Conservation (phyloP, 2,329 filamentous ascomycete species). For the Knufia fluminis region DNA sequence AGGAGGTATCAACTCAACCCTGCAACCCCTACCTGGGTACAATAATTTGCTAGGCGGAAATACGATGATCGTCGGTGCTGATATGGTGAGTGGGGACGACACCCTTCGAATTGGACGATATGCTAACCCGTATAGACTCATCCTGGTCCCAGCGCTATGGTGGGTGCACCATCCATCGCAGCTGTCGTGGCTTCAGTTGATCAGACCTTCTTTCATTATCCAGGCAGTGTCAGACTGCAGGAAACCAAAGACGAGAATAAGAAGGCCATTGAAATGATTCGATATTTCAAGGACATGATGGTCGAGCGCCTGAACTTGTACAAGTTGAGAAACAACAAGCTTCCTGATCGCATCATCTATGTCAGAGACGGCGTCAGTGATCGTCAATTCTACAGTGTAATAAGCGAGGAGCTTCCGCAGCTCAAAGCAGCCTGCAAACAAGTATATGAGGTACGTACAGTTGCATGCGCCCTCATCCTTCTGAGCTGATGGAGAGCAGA, state of each 20-base stretch:
- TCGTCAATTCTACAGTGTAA: constrained; percentile 63
- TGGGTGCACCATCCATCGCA: constrained; percentile 58
- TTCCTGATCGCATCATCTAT: constrained; percentile 67
- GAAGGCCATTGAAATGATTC: constrained; percentile 57
- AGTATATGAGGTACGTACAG: neutral
- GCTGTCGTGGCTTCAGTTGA: constrained; percentile 71
- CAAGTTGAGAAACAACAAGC: constrained; percentile 25
- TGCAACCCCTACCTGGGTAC: neutral
- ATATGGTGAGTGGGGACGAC: constrained; percentile 47
- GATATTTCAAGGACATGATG: constrained; percentile 53
- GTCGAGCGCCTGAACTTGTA: constrained; percentile 56
- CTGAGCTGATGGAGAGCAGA: neutral
- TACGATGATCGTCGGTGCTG: constrained; percentile 79
- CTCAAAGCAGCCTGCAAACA: constrained; percentile 46
- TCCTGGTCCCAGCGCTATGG: constrained; percentile 56
- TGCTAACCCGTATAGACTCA: constrained; percentile 46
- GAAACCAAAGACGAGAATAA: constrained; percentile 25
- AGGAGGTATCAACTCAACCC: constrained; percentile 56
- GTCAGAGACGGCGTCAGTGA: constrained; percentile 86
- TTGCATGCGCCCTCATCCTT: neutral
- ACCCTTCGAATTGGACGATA: no score
- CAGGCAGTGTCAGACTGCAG: constrained; percentile 61
- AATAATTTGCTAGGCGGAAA: constrained; percentile 23
- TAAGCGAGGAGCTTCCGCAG: constrained; percentile 53
- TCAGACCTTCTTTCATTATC: constrained; percentile 62